A percentile compares a stretch with the other conserved stretches of the same genome.
Evolutionary conservation across 257 asterid species (phyloP).

Genomic region (Nicotiana knightiana): DNA sequence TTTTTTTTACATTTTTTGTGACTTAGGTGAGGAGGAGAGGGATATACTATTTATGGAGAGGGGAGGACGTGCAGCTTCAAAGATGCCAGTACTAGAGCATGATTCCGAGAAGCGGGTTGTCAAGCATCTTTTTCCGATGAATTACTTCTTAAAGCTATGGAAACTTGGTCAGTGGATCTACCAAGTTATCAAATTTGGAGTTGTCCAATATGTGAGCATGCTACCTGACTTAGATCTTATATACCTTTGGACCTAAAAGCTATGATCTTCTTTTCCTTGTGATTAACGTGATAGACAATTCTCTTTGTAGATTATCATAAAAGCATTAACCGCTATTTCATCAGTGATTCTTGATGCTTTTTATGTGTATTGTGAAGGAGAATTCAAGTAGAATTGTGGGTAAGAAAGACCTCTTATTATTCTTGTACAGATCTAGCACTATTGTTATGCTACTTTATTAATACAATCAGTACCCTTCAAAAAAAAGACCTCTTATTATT

Average conservation of each 20-base stretch:
- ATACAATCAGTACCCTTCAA: neutral
- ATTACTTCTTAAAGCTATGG: slow-evolving; percentile 80
- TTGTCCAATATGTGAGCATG: slow-evolving; percentile 92
- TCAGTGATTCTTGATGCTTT: slow-evolving; percentile 95
- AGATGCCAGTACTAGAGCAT: slow-evolving; percentile 71
- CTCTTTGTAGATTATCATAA: slow-evolving; percentile 84
- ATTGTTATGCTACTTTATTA: neutral
- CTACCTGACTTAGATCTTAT: slow-evolving; percentile 8
- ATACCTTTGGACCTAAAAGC: neutral
- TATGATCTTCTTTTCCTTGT: slow-evolving; percentile 10
- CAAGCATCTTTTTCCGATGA: slow-evolving; percentile 87
- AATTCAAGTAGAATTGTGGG: slow-evolving; percentile 95
- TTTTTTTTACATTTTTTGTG: neutral
- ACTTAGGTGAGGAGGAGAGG: slow-evolving; percentile 81
- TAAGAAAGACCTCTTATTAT: slow-evolving; percentile 30
- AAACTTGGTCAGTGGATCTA: slow-evolving; percentile 82
- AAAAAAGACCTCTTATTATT: no score
- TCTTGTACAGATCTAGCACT: neutral
- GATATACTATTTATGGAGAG: slow-evolving; percentile 80
- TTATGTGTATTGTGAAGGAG: slow-evolving; percentile 94
- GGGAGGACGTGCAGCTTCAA: slow-evolving; percentile 74
- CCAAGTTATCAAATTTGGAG: slow-evolving; percentile 92
- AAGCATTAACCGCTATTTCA: slow-evolving; percentile 74
- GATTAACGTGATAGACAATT: slow-evolving; percentile 14
- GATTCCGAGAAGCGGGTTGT: slow-evolving; percentile 71